Conservation (phyloP, 179 eudicot genomes). For the Silene vulgaris region DNA sequence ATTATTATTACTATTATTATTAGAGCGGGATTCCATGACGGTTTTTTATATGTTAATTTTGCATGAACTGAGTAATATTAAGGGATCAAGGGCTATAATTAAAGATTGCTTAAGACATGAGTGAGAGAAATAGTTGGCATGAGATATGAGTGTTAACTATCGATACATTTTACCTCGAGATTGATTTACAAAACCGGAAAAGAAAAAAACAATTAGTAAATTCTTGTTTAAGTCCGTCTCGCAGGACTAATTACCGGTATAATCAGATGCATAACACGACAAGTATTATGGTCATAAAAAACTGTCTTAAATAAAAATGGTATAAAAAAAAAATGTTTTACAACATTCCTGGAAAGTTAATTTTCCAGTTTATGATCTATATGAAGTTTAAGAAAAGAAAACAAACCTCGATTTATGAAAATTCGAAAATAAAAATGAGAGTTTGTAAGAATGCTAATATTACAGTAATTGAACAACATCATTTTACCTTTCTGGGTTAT, state of each 20-base stretch:
- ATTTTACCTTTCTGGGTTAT: neutral
- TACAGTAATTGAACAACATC: conserved; percentile 19
- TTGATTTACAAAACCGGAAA: too few species aligned
- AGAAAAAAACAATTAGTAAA: too few species aligned
- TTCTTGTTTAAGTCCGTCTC: neutral
- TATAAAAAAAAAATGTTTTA: neutral
- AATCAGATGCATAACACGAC: too few species aligned
- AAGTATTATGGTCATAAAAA: neutral
- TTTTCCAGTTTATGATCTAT: conserved; percentile 4
- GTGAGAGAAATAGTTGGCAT: conserved; percentile 5
- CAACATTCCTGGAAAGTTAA: neutral
- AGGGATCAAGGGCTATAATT: neutral
- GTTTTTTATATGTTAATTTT: conserved; percentile 11
- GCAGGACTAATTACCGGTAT: too few species aligned
- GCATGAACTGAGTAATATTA: conserved; percentile 7
- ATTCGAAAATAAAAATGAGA: conserved; percentile 15
- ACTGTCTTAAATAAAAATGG: neutral
- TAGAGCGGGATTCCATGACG: conserved; percentile 23
- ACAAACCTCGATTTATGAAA: conserved; percentile 15
- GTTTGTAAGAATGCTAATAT: conserved; percentile 17
- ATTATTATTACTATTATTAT: neutral
- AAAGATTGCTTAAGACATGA: neutral
- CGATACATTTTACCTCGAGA: too few species aligned
- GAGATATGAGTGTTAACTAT: too few species aligned
- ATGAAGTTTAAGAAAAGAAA: neutral